Base-by-base conservation (phyloP, 2,329 filamentous ascomycete species). In the Colletotrichum higginsianum region DNA sequence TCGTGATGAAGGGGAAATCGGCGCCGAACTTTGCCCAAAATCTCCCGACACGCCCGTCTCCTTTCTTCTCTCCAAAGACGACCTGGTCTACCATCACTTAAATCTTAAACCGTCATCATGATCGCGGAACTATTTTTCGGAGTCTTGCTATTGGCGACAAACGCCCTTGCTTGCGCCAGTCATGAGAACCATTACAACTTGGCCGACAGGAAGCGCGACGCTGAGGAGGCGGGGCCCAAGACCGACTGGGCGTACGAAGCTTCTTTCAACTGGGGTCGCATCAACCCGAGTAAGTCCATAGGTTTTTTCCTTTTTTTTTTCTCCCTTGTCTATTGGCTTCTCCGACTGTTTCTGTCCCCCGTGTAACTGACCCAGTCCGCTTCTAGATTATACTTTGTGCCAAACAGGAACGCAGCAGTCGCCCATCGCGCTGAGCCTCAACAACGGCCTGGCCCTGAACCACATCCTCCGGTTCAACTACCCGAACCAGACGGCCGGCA, bases 401-500 rank as follows among this genome's bases (percentile, higher is more conserved):
- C 86, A 87, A 73, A 84, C 82, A 18, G 86, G 86, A 46, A 86
- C 84, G 0, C 82, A 85, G 67, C 86, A 88, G 75, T 84, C 85
- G 0, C 86, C 86, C 8, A 87, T 88, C 62, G 78, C 80, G 0
- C 81, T 88, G 9, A 78, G 76, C 11, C 77, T 83, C 40, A 75
- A 77, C 26, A 78, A 82, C 66, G 84, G 84, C 9, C 78, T 86
- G 5, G 80, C 84, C 2, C 72, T 76, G 23, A 79, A 78, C 35
- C 84, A 86, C 75, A 77, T 77, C 2, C 80, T 84, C 5, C 75
- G 57, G 18, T 87, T 87, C 78, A 79, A 82, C 74, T 86, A 85
- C 76, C 74, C 78, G 5, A 72, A 75, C 65, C 72, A 77, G 16
- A 75, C 81, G 5, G 61, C 74, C 2, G 86, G 86, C 1, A 79